Conservation (phyloP, 129 eudicot genomes). For the Flaveria robusta region DNA sequence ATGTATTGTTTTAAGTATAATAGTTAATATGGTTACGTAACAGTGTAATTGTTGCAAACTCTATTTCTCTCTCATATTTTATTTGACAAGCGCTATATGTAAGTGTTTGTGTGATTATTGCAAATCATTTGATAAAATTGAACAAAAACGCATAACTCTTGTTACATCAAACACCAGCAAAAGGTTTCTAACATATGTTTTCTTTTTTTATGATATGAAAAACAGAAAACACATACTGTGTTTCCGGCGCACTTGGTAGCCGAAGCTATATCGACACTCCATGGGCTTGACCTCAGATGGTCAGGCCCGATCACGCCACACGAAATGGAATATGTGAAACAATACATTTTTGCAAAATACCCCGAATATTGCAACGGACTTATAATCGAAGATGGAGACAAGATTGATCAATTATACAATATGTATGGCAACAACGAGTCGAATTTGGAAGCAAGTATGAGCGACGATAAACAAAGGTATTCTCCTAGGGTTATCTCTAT, state of each 20-base stretch:
- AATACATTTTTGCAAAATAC: slow-evolving; percentile 72
- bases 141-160: not conserved
- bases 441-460: slow-evolving; percentile 41
- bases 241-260: slow-evolving; percentile 86
- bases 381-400: slow-evolving; percentile 47
- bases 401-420: slow-evolving; percentile 46
- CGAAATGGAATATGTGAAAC: slow-evolving; percentile 78
- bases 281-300: slow-evolving; percentile 82
- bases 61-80: too few species aligned
- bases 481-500: slow-evolving; percentile 46
- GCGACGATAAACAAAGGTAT: slow-evolving; percentile 51
- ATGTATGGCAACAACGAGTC: slow-evolving; percentile 54
- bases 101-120: too few species aligned
- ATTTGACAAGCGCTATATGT: too few species aligned
- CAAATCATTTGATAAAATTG: too few species aligned
- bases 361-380: slow-evolving; percentile 82
- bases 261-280: slow-evolving; percentile 87
- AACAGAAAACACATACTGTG: slow-evolving; percentile 71
- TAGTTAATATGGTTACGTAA: too few species aligned
- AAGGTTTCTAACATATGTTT: not conserved
- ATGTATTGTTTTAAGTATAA: not conserved
- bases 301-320: slow-evolving; percentile 86
- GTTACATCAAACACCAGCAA: not conserved
- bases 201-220: not conserved
- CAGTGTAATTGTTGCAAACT: too few species aligned